Conservation (phyloP, 225 moss, liverwort and hornwort species). For the Takakia lepidozioides region DNA sequence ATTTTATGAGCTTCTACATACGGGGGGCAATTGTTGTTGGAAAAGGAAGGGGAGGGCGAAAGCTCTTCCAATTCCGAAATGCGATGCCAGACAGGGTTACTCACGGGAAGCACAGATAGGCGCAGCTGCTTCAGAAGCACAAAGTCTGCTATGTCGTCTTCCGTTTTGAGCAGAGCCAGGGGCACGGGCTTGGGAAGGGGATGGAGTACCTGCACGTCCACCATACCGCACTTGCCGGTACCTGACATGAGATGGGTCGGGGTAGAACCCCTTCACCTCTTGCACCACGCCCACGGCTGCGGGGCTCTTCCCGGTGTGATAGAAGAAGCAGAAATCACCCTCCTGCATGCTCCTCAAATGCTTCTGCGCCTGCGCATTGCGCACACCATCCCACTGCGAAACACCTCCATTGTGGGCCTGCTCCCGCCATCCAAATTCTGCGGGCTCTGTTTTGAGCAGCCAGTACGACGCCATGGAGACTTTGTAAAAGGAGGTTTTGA, state of each 20-base stretch:
- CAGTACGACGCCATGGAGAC: too few relatives aligned
- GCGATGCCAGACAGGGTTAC: constrained; percentile 50
- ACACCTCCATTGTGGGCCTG: constrained; percentile 60
- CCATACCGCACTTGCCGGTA: constrained; percentile 74
- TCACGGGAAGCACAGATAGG: constrained; percentile 76
- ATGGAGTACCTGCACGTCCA: constrained; percentile 62
- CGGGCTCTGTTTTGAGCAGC: constrained; percentile 88
- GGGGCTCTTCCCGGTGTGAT: constrained; percentile 73
- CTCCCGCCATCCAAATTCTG: constrained; percentile 72
- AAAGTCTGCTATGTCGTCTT: constrained; percentile 47
- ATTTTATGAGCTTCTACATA: too few relatives aligned
- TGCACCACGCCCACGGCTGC: constrained; percentile 71
- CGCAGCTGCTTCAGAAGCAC: constrained; percentile 74
- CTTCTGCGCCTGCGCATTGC: constrained; percentile 67
- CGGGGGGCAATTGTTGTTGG: too few relatives aligned
- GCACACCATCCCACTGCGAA: constrained; percentile 96
- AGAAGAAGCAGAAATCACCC: constrained; percentile 80
- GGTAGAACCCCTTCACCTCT: constrained; percentile 58
- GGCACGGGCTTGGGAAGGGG: constrained; percentile 54
- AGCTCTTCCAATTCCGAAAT: constrained; percentile 65
- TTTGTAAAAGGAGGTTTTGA: too few relatives aligned
- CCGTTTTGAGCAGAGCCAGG: constrained; percentile 46
- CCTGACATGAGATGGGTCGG: constrained; percentile 56
- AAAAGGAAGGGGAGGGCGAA: constrained; percentile 35
- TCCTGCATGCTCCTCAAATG: constrained; percentile 54